Conservation (phyloP, 1,284 basidiomycete species). For the Meripilus lineatus region DNA sequence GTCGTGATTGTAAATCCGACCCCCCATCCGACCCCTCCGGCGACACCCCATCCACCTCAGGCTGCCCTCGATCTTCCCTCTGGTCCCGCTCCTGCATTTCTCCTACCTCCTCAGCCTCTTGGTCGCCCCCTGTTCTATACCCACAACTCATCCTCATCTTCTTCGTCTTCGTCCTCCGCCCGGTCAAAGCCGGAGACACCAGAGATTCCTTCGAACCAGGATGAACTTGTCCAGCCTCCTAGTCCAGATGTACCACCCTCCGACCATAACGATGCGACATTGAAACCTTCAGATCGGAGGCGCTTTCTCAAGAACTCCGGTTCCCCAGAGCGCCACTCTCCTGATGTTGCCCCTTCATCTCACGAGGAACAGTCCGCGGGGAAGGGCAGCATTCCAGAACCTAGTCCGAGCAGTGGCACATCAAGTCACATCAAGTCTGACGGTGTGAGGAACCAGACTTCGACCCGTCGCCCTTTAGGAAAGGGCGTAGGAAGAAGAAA, state of each 20-base stretch:
- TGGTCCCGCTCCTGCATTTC: conserved; percentile 18
- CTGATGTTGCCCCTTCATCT: background rate
- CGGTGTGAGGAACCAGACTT: conserved; percentile 10
- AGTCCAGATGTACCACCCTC: conserved; percentile 6
- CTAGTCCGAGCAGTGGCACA: conserved; percentile 30
- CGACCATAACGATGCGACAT: conserved; percentile 24
- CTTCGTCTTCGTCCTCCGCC: conserved; percentile 5
- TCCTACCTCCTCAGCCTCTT: conserved; percentile 21
- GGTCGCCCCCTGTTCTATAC: conserved; percentile 14
- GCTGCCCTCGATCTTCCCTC: conserved; percentile 1
- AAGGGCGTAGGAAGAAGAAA: conserved; percentile 18
- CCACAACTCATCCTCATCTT: conserved; percentile 11
- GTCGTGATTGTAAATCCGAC: conserved; percentile 53
- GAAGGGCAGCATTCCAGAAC: conserved; percentile 25
- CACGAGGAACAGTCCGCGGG: conserved; percentile 21
- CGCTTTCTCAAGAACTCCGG: conserved; percentile 39
- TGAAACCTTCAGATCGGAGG: conserved; percentile 33
- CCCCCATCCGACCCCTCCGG: conserved; percentile 53
- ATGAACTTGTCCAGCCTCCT: conserved; percentile 2
- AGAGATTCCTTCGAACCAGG: conserved; percentile 1
- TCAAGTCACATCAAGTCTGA: conserved; percentile 35
- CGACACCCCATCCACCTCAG: conserved; percentile 24
- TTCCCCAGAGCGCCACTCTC: conserved; percentile 32
- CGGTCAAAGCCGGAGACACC: conserved; percentile 7
- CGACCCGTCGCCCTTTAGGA: conserved; percentile 4